phyloP scores from a whole-genome alignment of 2,329 filamentous ascomycete species.

The Neophaeococcomyces aloes region DNA sequence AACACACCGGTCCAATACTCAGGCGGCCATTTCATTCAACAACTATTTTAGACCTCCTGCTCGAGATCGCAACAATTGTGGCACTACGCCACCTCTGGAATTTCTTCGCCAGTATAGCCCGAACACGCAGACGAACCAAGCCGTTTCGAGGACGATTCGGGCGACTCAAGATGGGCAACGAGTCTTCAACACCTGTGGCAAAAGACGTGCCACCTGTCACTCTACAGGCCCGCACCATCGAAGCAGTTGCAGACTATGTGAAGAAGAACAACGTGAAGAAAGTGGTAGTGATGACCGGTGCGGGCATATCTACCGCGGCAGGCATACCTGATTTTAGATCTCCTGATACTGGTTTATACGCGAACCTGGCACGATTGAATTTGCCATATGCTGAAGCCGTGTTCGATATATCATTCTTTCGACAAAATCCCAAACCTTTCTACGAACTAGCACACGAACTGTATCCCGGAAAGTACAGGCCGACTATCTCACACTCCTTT shows the following conservation, averaged over 20 bases:
- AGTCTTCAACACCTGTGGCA: constrained; percentile 58
- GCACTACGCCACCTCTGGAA: background rate
- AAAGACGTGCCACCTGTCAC: constrained; percentile 54
- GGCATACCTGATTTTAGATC: constrained; percentile 89
- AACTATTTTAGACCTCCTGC: too few species aligned
- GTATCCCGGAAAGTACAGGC: constrained; percentile 78
- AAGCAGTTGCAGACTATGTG: constrained; percentile 72
- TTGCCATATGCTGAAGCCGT: constrained; percentile 85
- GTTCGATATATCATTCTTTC: constrained; percentile 87
- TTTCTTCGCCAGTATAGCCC: constrained; percentile 6
- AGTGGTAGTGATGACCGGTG: constrained; percentile 83
- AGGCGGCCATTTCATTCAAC: too few species aligned
- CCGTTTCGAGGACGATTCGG: constrained; percentile 22
- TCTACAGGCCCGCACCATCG: constrained; percentile 57
- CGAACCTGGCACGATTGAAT: constrained; percentile 76
- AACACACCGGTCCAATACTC: too few species aligned
- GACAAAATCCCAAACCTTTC: constrained; percentile 73
- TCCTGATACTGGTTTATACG: constrained; percentile 84
- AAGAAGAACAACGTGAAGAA: constrained; percentile 53
- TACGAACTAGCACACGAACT: constrained; percentile 86
- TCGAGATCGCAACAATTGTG: too few species aligned
- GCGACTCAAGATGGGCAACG: constrained; percentile 67
- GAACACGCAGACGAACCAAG: constrained; percentile 15
- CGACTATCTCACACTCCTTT: constrained; percentile 84
- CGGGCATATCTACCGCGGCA: constrained; percentile 57